Conservation (phyloP, 2,329 filamentous ascomycete species). For the Hymenoscyphus fructigenus region DNA sequence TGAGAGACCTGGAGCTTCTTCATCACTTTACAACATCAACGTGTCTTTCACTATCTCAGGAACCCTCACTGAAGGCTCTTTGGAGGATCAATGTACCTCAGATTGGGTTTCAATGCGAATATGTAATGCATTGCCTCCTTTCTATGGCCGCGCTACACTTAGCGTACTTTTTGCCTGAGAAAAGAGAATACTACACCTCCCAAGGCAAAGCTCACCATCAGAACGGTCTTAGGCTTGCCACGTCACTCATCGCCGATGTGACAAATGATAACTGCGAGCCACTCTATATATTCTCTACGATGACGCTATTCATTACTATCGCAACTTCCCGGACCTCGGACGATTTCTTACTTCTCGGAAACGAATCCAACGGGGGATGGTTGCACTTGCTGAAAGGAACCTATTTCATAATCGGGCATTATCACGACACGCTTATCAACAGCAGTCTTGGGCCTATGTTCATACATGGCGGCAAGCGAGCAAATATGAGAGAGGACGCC, state of each 20-base stretch:
- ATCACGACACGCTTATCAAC: conserved; percentile 22
- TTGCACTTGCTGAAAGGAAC: conserved; percentile 40
- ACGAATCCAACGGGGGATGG: conserved; percentile 38
- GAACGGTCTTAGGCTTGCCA: conserved; percentile 33
- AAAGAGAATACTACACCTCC: conserved; percentile 41
- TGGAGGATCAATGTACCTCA: conserved; percentile 48
- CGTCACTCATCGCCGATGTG: conserved; percentile 37
- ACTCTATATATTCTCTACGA: conserved; percentile 41
- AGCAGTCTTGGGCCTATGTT: conserved; percentile 35
- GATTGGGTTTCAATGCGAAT: conserved; percentile 47
- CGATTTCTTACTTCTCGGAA: conserved; percentile 39
- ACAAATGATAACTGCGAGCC: conserved; percentile 38
- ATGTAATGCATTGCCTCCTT: conserved; percentile 49
- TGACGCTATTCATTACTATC: conserved; percentile 41
- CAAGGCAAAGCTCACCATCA: conserved; percentile 42
- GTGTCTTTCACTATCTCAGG: conserved; percentile 45
- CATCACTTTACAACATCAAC: conserved; percentile 53
- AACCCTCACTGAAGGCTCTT: conserved; percentile 43
- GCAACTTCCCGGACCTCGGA: conserved; percentile 37
- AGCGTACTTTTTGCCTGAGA: conserved; percentile 41
- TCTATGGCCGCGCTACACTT: conserved; percentile 51
- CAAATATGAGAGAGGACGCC: conserved; percentile 15
- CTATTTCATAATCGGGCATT: conserved; percentile 36
- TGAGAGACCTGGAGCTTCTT: conserved; percentile 51
- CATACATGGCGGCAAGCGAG: conserved; percentile 27